phyloP scores from a whole-genome alignment of 2,329 filamentous ascomycete genomes.

The Cladosporium sp. region DNA sequence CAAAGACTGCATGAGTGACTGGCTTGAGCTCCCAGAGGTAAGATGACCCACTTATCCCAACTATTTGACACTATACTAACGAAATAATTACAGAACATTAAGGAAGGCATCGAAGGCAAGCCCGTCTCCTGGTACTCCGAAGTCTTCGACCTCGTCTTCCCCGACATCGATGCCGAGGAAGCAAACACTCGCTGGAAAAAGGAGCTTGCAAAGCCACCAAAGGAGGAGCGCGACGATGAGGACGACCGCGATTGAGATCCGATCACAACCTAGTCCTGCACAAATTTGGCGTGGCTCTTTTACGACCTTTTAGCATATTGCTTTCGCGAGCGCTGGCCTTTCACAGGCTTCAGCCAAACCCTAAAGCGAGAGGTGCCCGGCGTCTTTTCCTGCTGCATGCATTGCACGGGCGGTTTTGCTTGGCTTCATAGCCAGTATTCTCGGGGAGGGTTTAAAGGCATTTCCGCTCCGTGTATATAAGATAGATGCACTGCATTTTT shows the following conservation, averaged over 20 bases:
- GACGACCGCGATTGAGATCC: slow-evolving; percentile 13
- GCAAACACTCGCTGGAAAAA: slow-evolving; percentile 71
- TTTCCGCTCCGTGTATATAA: too few species aligned
- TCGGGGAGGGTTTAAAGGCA: too few species aligned
- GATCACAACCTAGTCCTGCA: not conserved
- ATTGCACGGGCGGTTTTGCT: too few species aligned
- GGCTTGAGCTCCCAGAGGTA: slow-evolving; percentile 95
- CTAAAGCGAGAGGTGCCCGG: not conserved
- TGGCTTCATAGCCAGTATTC: too few species aligned
- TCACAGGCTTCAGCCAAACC: too few species aligned
- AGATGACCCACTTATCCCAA: slow-evolving; percentile 31
- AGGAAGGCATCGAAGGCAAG: slow-evolving; percentile 87
- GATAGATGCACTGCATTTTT: too few species aligned
- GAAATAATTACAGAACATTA: slow-evolving; percentile 72
- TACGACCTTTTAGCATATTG: not conserved
- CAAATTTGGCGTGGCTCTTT: not conserved
- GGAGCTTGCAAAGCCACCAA: slow-evolving; percentile 54
- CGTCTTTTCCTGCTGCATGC: not conserved
- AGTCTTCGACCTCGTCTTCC: slow-evolving; percentile 88
- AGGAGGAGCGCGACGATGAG: slow-evolving; percentile 41
- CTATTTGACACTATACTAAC: not conserved
- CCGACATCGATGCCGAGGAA: slow-evolving; percentile 66
- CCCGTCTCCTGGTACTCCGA: slow-evolving; percentile 92
- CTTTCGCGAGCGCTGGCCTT: not conserved
- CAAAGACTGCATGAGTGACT: slow-evolving; percentile 91